phyloP scores from a whole-genome alignment of 2,329 filamentous ascomycete species.

The Bipolaris gigantea region DNA sequence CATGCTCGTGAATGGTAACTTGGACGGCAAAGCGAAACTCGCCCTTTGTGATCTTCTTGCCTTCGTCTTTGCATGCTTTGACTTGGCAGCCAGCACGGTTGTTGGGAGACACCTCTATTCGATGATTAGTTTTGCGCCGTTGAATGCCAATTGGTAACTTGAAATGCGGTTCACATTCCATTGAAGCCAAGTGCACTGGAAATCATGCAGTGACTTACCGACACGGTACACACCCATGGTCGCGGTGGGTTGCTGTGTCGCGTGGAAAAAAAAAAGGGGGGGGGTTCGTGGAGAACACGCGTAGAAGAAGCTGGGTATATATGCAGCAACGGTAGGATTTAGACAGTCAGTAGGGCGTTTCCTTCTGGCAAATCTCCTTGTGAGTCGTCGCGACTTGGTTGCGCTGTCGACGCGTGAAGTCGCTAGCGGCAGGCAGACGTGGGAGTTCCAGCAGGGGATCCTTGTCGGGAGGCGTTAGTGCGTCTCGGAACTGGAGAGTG shows the following conservation, averaged over 20 bases:
- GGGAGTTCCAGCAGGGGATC: conserved; percentile 8
- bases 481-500: conserved; percentile 14
- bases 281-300: background rate
- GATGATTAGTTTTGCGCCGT: background rate
- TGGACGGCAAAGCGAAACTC: conserved; percentile 75
- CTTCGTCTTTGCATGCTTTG: conserved; percentile 71
- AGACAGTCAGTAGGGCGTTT: background rate
- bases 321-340: background rate
- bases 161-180: background rate
- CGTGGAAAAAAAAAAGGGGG: background rate
- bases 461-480: conserved; percentile 12
- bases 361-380: background rate
- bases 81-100: conserved; percentile 72
- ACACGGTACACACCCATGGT: conserved; percentile 36
- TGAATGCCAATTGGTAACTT: background rate
- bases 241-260: conserved; percentile 5
- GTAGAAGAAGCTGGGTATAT: conserved; percentile 6
- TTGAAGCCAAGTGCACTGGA: background rate
- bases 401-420: conserved; percentile 16
- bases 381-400: conserved; percentile 14
- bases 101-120: conserved; percentile 45
- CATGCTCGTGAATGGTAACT: conserved; percentile 63
- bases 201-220: conserved; percentile 17
- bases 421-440: conserved; percentile 15
- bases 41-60: conserved; percentile 70